Conservation (phyloP, 2,329 filamentous ascomycete genomes). For the Aspergillus aculeatus region DNA sequence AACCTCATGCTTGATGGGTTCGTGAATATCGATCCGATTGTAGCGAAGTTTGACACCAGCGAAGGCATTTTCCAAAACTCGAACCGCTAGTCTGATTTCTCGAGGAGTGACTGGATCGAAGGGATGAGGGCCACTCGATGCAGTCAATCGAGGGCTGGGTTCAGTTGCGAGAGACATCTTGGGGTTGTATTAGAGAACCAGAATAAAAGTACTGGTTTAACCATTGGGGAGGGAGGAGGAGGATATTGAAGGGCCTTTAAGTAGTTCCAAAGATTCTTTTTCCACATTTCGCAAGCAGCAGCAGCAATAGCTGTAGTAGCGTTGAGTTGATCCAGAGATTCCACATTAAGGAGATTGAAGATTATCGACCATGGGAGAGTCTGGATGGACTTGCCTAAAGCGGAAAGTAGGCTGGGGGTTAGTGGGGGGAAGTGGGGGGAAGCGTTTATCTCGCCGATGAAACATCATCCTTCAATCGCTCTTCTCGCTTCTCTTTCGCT, state of each 20-base stretch:
- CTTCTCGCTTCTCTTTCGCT: background rate
- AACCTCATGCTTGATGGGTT: constrained; percentile 61
- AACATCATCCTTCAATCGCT: background rate
- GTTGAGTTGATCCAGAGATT: background rate
- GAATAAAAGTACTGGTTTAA: background rate
- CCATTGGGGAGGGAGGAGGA: background rate
- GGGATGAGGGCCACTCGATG: constrained; percentile 30
- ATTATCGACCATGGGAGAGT: background rate
- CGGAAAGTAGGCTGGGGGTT: constrained; percentile 12
- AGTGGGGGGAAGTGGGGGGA: background rate
- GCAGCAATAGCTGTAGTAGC: background rate
- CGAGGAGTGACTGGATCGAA: constrained; percentile 40
- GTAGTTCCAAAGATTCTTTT: background rate
- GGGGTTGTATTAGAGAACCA: background rate
- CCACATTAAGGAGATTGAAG: background rate
- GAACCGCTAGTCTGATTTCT: constrained; percentile 38
- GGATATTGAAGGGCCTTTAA: background rate
- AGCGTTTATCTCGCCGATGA: background rate
- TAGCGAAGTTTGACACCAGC: constrained; percentile 46
- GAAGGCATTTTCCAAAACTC: constrained; percentile 37
- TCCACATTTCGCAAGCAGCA: background rate
- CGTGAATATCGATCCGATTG: constrained; percentile 66
- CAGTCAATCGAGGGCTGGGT: constrained; percentile 10
- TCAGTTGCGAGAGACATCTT: constrained; percentile 17
- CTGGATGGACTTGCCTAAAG: constrained; percentile 31